Conservation (phyloP, 495 filamentous ascomycete species). For the Pyrenula aspistea region DNA sequence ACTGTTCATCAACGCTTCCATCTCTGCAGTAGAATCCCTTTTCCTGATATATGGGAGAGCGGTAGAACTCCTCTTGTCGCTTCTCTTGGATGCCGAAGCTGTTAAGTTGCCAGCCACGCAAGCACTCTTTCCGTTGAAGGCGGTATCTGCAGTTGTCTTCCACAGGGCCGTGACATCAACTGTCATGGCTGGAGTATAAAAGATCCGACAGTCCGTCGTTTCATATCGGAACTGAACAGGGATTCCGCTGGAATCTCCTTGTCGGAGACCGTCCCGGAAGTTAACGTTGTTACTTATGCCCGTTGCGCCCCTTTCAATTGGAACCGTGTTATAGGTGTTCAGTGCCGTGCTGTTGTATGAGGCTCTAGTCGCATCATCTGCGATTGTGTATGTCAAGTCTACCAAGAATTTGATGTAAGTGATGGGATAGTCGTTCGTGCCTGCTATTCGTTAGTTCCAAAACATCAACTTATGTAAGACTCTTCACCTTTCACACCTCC, state of each 20-base stretch:
- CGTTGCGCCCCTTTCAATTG: not conserved
- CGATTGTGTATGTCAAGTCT: not conserved
- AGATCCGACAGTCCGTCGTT: slow-evolving; percentile 17
- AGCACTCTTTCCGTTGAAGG: slow-evolving; percentile 3
- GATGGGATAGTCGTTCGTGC: not conserved
- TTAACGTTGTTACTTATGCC: slow-evolving; percentile 5
- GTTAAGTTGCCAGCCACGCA: not conserved
- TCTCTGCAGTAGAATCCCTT: not conserved
- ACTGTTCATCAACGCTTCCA: not conserved
- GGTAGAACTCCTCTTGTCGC: not conserved
- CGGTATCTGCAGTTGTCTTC: slow-evolving; percentile 10
- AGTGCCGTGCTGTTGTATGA: not conserved
- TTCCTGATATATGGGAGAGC: not conserved
- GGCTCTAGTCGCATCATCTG: not conserved
- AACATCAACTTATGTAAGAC: slow-evolving; percentile 1
- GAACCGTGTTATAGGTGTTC: not conserved
- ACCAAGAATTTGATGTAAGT: not conserved
- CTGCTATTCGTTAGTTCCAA: not conserved
- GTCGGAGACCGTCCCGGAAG: slow-evolving; percentile 7
- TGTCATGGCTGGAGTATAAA: slow-evolving; percentile 15
- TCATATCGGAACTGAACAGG: slow-evolving; percentile 19
- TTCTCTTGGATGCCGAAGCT: not conserved
- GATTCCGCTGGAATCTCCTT: slow-evolving; percentile 1
- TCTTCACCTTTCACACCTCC: slow-evolving; percentile 22
- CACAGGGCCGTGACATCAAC: slow-evolving; percentile 6